These are phyloP conservation scores for Teunomyces pallodes DNA, from an alignment of 805 yeast species.

Conservation along the genomic window DNA sequence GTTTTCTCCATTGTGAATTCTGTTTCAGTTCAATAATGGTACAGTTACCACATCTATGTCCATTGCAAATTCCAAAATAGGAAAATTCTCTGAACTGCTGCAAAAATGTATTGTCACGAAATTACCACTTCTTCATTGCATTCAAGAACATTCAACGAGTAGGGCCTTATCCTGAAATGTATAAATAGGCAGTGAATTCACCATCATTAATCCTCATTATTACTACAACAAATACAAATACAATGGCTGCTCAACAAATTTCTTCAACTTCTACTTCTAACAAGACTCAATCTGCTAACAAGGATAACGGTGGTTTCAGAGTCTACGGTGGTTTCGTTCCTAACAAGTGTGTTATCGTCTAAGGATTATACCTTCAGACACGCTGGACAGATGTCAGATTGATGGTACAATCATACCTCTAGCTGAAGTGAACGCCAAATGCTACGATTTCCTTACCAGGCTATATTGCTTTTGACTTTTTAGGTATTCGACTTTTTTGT, in stretches of 20 bases:
- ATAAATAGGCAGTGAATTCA: background rate
- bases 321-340: background rate
- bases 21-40: background rate
- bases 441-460: background rate
- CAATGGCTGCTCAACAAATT: conserved; percentile 4
- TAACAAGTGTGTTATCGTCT: conserved; percentile 2
- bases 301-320: conserved; percentile 1
- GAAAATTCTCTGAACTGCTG: background rate
- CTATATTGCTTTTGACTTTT: background rate
- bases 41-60: background rate
- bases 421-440: background rate
- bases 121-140: background rate
- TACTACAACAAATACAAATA: background rate
- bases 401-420: background rate
- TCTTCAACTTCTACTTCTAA: conserved; percentile 4
- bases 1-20: background rate
- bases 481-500: background rate
- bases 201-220: background rate
- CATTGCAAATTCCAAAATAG: background rate
- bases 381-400: no score
- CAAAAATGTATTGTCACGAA: background rate
- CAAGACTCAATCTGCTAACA: conserved; percentile 5
- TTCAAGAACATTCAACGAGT: no score
- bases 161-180: background rate
- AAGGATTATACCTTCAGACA: background rate